Evolutionary conservation across 305 asterid species (phyloP).

Genomic region (Solanum hybrid): DNA sequence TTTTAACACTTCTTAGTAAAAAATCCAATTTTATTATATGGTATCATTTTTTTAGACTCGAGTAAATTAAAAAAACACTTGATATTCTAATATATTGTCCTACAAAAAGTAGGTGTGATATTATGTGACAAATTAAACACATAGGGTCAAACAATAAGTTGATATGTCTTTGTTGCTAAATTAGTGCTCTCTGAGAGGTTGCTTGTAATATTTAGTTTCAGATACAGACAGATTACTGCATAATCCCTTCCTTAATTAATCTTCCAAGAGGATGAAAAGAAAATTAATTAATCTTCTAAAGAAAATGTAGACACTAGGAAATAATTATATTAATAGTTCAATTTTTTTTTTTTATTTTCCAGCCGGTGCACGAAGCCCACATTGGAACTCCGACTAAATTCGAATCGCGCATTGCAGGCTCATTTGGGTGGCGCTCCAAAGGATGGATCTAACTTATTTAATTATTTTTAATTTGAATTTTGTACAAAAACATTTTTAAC

Average conservation of each 20-base stretch:
- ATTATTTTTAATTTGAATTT: background rate
- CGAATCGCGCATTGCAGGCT: too few relatives aligned
- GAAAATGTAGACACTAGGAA: background rate
- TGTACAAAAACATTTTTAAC: background rate
- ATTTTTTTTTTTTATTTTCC: background rate
- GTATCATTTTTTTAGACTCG: background rate
- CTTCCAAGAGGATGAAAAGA: background rate
- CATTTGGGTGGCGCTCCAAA: background rate
- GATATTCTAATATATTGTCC: background rate
- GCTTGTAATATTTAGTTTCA: background rate
- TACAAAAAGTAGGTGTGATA: background rate
- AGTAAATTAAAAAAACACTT: background rate
- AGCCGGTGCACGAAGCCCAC: too few relatives aligned
- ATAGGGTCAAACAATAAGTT: background rate
- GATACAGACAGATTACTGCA: background rate
- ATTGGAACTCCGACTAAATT: too few relatives aligned
- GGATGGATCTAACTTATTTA: background rate
- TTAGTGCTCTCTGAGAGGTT: background rate
- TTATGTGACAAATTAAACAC: background rate
- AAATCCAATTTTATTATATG: background rate
- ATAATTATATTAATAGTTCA: too few relatives aligned
- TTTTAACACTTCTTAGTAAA: background rate
- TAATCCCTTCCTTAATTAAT: background rate
- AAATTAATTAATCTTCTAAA: background rate
- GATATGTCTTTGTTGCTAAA: background rate